These are phyloP conservation scores for Rubroboletus pulcherrimus DNA, from an alignment of 768 basidiomycete species.

Conservation along the genomic window DNA sequence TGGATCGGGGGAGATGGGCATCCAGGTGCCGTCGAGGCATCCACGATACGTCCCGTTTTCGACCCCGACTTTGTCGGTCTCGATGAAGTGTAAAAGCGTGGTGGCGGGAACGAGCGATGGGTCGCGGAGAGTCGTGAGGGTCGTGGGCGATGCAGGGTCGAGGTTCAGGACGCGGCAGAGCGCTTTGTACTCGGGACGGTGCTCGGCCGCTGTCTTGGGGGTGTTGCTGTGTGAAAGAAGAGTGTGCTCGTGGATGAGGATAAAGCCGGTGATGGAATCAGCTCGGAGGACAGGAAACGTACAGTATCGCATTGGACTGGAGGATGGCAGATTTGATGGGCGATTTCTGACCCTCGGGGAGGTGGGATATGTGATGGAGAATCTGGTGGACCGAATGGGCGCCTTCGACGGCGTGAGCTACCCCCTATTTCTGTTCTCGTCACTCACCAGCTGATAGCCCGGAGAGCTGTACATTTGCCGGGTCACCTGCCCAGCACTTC, in stretches of 20 bases:
- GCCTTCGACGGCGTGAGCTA: constrained; percentile 35
- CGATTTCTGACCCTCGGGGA: constrained; percentile 51
- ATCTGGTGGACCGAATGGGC: constrained; percentile 75
- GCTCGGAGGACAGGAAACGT: constrained; percentile 17
- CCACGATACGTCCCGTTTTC: constrained; percentile 67
- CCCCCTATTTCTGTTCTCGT: neutral
- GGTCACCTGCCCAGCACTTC: constrained; percentile 44
- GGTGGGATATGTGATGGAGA: constrained; percentile 62
- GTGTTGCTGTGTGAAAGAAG: constrained; percentile 36
- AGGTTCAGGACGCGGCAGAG: constrained; percentile 55
- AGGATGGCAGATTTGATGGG: constrained; percentile 66
- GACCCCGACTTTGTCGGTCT: constrained; percentile 49
- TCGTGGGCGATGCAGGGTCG: constrained; percentile 48
- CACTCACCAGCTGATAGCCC: constrained; percentile 68
- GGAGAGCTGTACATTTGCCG: constrained; percentile 54
- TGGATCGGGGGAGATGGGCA: constrained; percentile 48
- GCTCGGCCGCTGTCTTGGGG: constrained; percentile 58
- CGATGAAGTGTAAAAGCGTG: constrained; percentile 54
- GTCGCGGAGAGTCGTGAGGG: constrained; percentile 51
- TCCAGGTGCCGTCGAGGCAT: constrained; percentile 57
- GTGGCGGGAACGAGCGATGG: constrained; percentile 44
- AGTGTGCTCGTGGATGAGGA: neutral
- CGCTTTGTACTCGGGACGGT: constrained; percentile 59
- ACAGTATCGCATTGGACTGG: constrained; percentile 77
- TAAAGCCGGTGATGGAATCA: neutral